Base-by-base conservation (phyloP, 345 rosid species). In the Erysimum cheiranthoides region DNA sequence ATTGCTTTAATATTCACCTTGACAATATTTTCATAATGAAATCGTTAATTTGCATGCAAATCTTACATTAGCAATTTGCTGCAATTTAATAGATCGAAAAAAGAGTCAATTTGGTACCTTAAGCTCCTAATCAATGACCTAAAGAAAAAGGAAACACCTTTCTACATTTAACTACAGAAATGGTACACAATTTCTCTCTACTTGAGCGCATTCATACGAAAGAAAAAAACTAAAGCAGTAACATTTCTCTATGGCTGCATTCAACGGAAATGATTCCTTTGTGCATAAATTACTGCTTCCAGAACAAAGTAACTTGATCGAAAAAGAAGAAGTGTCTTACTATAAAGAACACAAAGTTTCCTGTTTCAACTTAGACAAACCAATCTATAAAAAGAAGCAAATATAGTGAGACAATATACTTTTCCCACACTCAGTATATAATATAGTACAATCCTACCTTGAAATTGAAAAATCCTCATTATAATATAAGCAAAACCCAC, bases 271-370 rank as follows among this genome's bases (percentile, higher is more conserved):
- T 56, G 21, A 56, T 0, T 13, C 8, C 12, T 25, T 51, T 54
- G 3, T 18, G 18, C 36, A 30, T 13, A n/a, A 31, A 56, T 56
- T 6, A 56, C 38, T 56, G 4, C 61, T 8, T 54, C 42, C 25
- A 32, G 3, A 63, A 10, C 43, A 38, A 21, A 38, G 6, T 6
- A 40, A 45, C 42, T 30, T 49, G 17, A 13, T 18, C 4, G 46
- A 34, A 66, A 36, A 52, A 51, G 46, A 43, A 43, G 57, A 47
- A 59, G 8, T 71, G 60, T 60, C 30, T 38, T 31, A 57, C 18
- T 31, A n/a, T n/a, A 25, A 70, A 45, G 57, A 58, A 58, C 31
- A 70, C 14, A 57, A 57, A 58, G 10, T 34, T 10, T 34, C n/a
- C 6, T n/a, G 18, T 32, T 31, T 32, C 5, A 40, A 57, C 30